phyloP scores from a whole-genome alignment of 2,329 filamentous ascomycete species.

The Calonectria multiphialidica region DNA sequence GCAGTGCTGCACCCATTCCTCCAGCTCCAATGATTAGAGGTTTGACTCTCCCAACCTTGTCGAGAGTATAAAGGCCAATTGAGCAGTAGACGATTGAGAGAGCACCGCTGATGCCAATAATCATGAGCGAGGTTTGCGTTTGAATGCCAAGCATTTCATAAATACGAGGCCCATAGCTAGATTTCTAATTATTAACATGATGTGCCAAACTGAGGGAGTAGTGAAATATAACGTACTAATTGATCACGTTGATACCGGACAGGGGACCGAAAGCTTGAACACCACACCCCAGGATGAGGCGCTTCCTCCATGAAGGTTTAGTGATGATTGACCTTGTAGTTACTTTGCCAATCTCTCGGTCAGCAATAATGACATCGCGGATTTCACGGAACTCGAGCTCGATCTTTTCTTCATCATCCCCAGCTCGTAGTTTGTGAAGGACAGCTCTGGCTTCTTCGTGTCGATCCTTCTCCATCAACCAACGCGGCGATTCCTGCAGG shows the following conservation, averaged over 20 bases:
- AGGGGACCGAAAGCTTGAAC: conserved; percentile 62
- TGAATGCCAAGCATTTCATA: conserved; percentile 58
- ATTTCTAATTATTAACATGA: too few relatives aligned
- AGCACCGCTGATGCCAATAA: conserved; percentile 63
- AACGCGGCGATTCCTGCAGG: conserved; percentile 40
- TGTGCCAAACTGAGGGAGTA: too few relatives aligned
- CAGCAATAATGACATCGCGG: conserved; percentile 50
- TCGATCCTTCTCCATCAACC: conserved; percentile 51
- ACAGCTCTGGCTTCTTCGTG: conserved; percentile 48
- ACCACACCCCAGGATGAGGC: conserved; percentile 59
- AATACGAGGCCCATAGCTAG: conserved; percentile 50
- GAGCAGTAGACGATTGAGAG: conserved; percentile 62
- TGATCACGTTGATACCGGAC: conserved; percentile 53
- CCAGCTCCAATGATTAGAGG: conserved; percentile 56
- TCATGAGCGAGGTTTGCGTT: conserved; percentile 58
- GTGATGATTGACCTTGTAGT: conserved; percentile 56
- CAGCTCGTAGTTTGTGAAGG: conserved; percentile 48
- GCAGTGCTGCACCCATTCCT: conserved; percentile 39
- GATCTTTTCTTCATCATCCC: conserved; percentile 47
- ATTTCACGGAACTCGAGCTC: conserved; percentile 56
- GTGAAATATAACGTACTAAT: too few relatives aligned
- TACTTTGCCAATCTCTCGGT: conserved; percentile 48
- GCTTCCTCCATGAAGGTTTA: conserved; percentile 56
- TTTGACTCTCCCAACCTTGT: conserved; percentile 61
- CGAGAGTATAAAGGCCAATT: conserved; percentile 57